Conservation (phyloP, 164 flowering plant species). For the Annona squamosa region DNA sequence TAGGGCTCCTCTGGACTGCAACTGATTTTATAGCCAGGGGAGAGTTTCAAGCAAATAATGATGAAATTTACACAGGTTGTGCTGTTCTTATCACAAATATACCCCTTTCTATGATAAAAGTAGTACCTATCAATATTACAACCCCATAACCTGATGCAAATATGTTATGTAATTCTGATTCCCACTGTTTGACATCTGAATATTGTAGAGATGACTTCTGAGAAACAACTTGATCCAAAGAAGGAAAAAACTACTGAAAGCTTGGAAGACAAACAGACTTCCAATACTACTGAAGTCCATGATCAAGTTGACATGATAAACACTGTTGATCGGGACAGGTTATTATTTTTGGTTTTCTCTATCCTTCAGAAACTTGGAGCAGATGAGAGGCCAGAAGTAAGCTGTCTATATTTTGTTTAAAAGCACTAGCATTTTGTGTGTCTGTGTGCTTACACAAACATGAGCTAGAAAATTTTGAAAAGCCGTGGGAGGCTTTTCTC, state of each 20-base stretch:
- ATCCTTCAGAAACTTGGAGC: conserved; percentile 84
- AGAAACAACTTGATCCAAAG: conserved; percentile 22
- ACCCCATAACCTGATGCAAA: not conserved
- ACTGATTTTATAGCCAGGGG: conserved; percentile 90
- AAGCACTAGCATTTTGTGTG: not conserved
- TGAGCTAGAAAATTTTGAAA: not conserved
- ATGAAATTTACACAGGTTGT: conserved; percentile 46
- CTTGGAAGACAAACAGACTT: conserved; percentile 19
- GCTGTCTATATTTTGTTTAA: not conserved
- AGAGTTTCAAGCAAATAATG: conserved; percentile 24
- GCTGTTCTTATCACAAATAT: not conserved
- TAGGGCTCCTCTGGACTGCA: conserved; percentile 92
- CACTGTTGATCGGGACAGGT: conserved; percentile 42
- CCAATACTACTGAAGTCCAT: conserved; percentile 12
- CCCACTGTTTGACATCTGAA: conserved; percentile 1
- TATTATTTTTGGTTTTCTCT: conserved; percentile 75
- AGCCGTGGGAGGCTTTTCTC: not conserved
- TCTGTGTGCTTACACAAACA: not conserved
- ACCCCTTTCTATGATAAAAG: not conserved
- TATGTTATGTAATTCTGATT: conserved; percentile 1
- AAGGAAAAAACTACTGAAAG: conserved; percentile 21
- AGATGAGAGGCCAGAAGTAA: conserved; percentile 98
- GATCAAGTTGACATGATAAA: conserved; percentile 25
- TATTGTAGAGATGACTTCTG: conserved; percentile 23
- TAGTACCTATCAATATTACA: not conserved